Conservation (phyloP, 176 grass and related monocot species). For the Oryza glaberrima region DNA sequence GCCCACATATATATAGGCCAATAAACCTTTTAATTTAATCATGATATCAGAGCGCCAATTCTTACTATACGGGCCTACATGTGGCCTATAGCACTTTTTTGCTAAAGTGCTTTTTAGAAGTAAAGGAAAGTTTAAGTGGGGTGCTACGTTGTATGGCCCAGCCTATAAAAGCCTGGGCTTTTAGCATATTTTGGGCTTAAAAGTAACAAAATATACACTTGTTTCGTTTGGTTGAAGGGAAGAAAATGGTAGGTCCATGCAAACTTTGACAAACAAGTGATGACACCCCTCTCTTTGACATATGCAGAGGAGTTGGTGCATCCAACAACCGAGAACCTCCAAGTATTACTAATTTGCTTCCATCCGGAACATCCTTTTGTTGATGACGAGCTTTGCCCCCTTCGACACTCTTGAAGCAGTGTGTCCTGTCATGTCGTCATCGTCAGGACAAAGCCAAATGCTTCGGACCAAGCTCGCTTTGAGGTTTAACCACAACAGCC, state of each 20-base stretch:
- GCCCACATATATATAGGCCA: not conserved
- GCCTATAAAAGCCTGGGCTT: not conserved
- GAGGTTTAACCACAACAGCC: constrained; percentile 46
- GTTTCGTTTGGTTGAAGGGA: not conserved
- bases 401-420: constrained; percentile 43
- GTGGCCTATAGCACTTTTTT: not conserved
- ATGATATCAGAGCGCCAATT: not conserved
- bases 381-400: constrained; percentile 52
- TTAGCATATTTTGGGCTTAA: not conserved
- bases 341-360: constrained; percentile 37
- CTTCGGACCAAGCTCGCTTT: constrained; percentile 44
- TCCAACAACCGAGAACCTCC: constrained; percentile 62
- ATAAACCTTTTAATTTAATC: not conserved
- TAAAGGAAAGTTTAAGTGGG: not conserved
- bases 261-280: constrained; percentile 44
- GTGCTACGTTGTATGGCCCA: not conserved
- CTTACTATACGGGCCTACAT: not conserved
- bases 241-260: constrained; percentile 33
- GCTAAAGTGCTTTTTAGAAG: not conserved
- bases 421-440: constrained; percentile 33
- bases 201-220: not conserved
- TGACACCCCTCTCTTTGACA: constrained; percentile 49
- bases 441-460: constrained; percentile 46
- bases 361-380: constrained; percentile 38
- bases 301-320: constrained; percentile 57